Percentiles rank a stretch among this genome's conserved stretches.
These are phyloP conservation scores for Myxozyma sirexii DNA, from an alignment of 805 yeast genomes.

Conservation along the genomic window DNA sequence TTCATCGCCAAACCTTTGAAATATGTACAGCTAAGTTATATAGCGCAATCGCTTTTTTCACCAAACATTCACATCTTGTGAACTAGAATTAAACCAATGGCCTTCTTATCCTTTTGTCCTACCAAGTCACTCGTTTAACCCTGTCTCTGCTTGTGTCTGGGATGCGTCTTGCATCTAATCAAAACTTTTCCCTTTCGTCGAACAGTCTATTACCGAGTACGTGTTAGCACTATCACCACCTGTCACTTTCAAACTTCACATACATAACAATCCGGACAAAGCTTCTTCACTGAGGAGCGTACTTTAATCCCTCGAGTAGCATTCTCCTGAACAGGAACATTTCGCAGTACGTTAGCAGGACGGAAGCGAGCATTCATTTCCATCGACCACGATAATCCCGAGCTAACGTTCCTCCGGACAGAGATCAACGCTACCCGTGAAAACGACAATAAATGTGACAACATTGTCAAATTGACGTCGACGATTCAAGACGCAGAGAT, in stretches of 20 bases:
- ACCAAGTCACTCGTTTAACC: constrained; percentile 37
- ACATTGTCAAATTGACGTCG: background rate
- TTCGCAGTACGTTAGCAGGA: background rate
- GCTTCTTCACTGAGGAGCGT: constrained; percentile 88
- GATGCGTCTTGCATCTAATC: constrained; percentile 89
- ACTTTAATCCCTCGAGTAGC: constrained; percentile 78
- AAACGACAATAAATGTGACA: constrained; percentile 12
- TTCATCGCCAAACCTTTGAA: background rate
- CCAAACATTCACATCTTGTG: background rate
- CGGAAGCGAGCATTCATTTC: constrained; percentile 13
- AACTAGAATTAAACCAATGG: background rate
- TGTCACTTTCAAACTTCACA: too few species aligned
- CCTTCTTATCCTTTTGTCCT: too few species aligned
- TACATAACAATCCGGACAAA: constrained; percentile 83
- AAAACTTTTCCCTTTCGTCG: constrained; percentile 94
- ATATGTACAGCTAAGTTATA: background rate
- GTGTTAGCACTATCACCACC: too few species aligned
- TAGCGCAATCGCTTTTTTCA: too few species aligned
- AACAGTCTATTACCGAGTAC: too few species aligned
- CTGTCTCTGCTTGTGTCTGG: constrained; percentile 90
- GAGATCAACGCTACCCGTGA: constrained; percentile 14
- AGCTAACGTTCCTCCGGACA: constrained; percentile 5
- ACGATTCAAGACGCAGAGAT: background rate
- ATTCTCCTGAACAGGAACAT: background rate
- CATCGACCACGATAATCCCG: constrained; percentile 25